Conservation (phyloP, 768 basidiomycete genomes). For the Suillus hirtellus region DNA sequence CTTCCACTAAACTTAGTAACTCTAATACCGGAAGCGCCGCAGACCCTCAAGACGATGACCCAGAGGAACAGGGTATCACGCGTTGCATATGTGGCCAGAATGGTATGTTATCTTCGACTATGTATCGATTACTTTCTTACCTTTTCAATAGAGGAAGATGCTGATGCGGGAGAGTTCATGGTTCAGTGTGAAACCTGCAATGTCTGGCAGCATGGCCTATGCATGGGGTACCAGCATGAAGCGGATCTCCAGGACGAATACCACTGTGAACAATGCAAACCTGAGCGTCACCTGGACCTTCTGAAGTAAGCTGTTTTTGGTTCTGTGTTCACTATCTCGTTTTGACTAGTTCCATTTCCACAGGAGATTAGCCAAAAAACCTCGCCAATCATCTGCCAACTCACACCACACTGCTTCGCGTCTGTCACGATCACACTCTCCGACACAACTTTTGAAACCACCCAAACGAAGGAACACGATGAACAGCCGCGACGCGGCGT, state of each 20-base stretch:
- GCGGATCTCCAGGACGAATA: conserved; percentile 79
- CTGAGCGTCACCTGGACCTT: conserved; percentile 80
- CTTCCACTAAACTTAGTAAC: conserved; percentile 28
- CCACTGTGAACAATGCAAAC: conserved; percentile 91
- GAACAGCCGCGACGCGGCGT: conserved; percentile 95
- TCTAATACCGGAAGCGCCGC: conserved; percentile 35
- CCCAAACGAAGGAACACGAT: conserved; percentile 93
- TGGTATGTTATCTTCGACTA: conserved; percentile 46
- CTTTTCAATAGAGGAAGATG: conserved; percentile 61
- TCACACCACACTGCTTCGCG: conserved; percentile 63
- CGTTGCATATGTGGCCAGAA: conserved; percentile 85
- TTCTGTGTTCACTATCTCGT: conserved; percentile 18
- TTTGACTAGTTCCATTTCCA: conserved; percentile 19
- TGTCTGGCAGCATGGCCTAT: conserved; percentile 97
- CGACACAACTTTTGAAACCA: conserved; percentile 57
- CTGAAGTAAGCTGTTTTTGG: conserved; percentile 60
- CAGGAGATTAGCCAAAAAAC: conserved; percentile 64
- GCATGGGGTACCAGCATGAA: conserved; percentile 89
- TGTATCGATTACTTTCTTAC: conserved; percentile 23
- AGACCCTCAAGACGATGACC: conserved; percentile 43
- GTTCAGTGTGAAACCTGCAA: conserved; percentile 97
- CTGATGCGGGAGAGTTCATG: conserved; percentile 92
- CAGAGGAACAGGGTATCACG: conserved; percentile 60
- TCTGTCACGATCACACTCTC: conserved; percentile 76
- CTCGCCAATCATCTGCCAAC: conserved; percentile 63